Evolutionary conservation across 73 alveolate genomes (phyloP), one percentile per base, ranked within the genome.

Genomic region (Paramecium tetraurelia): DNA sequence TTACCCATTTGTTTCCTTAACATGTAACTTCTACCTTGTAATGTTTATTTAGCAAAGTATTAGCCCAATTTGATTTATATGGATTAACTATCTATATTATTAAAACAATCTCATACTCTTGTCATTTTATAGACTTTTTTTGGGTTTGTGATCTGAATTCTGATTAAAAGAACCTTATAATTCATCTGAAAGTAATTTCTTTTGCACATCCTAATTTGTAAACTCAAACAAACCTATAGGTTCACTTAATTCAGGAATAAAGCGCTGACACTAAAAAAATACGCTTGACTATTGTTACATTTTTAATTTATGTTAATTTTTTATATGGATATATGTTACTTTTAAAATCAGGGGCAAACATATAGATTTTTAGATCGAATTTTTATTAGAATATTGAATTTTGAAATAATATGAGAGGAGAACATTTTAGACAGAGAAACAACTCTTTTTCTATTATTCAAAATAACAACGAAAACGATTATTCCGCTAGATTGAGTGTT

Each of bases 31-130:
- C 84, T 33, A 63, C 84, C 29, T 63, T 63, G 14, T 22, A 63
- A 18, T 63, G 44, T 33, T 63, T 63, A 63, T 63, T 63, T 7
- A 63, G 84, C 46, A 63, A 27, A 31, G 27, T 22, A 63, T 33
- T 63, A 63, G 84, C 84, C 84, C 84, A 63, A 63, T 63, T 27
- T 31, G 84, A 63, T 31, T 63, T 63, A 12, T 63, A 63, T 63
- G 84, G 84, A 33, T 63, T 63, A 63, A 63, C 84, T 63, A 63
- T 27, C 84, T 63, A 63, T 63, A 63, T 63, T 63, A 63, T 63
- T 21, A 20, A 5, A 63, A 27, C 84, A 63, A 27, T 12, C 12
- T 63, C 29, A 63, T 63, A 63, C 84, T 63, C 46, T 63, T 63
- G 0, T 63, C 84, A 63, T 27, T 63, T 31, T 27, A 2, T 3